Conservation (phyloP, 2,329 filamentous ascomycete genomes). For the Colletotrichum tropicicola region DNA sequence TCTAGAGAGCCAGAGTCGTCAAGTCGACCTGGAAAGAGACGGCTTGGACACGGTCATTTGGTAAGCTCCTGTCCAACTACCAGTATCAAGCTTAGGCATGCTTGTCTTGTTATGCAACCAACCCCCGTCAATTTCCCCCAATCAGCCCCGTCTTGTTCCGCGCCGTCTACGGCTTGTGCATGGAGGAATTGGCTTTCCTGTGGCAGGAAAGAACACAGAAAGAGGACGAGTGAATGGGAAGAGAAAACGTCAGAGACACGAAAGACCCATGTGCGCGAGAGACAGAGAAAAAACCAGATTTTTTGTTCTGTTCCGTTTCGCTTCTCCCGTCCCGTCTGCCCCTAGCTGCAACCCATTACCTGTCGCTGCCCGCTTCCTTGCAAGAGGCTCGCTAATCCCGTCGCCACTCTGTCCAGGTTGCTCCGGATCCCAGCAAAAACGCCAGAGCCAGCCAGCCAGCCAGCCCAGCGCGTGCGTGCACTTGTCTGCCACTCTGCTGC, state of each 20-base stretch:
- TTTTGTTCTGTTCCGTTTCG: neutral
- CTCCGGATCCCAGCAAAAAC: constrained; percentile 21
- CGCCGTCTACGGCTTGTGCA: neutral
- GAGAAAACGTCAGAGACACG: neutral
- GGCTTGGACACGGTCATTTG: neutral
- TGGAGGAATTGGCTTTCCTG: constrained; percentile 9
- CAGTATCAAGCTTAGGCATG: neutral
- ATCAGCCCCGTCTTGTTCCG: constrained; percentile 9
- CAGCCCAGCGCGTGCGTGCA: constrained; percentile 6
- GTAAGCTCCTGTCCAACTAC: constrained; percentile 8
- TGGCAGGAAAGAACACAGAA: neutral
- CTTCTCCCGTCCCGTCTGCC: neutral
- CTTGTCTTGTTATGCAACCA: neutral
- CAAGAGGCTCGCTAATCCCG: constrained; percentile 20
- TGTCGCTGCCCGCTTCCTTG: constrained; percentile 11
- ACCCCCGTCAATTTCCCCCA: neutral
- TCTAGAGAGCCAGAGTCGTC: neutral
- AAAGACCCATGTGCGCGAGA: neutral
- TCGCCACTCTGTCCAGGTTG: constrained; percentile 23
- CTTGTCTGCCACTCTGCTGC: constrained; percentile 17
- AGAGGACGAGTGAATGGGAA: neutral
- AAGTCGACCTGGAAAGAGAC: neutral
- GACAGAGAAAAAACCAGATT: constrained; percentile 5
- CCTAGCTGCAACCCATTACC: neutral
- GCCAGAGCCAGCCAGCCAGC: neutral